Percentiles rank a stretch among this genome's conserved stretches.
Conservation (phyloP, 2,329 filamentous ascomycete species). For the Daldinia eschscholtzii region DNA sequence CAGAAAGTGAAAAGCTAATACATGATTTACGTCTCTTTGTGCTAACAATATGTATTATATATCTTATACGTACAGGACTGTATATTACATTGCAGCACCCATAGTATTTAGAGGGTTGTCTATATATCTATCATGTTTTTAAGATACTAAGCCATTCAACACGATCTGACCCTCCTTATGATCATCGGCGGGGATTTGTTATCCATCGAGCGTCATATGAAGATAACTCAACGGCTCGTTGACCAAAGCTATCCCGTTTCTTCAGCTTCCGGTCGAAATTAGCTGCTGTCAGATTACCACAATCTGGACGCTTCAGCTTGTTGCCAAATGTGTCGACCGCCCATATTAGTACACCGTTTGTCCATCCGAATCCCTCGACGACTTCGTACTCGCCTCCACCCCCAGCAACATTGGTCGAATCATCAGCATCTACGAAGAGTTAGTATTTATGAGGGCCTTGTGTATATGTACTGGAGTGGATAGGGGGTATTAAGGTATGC, state of each 20-base stretch:
- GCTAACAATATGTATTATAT: not conserved
- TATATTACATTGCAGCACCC: not conserved
- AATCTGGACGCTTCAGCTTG: conserved; percentile 67
- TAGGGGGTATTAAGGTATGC: not conserved
- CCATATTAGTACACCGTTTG: conserved; percentile 77
- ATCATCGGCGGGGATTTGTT: conserved; percentile 60
- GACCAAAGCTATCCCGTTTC: conserved; percentile 44
- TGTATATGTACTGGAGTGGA: not conserved
- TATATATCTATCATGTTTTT: not conserved
- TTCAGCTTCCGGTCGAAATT: conserved; percentile 51
- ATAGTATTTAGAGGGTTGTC: not conserved
- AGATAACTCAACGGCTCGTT: conserved; percentile 62
- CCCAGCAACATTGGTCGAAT: conserved; percentile 70
- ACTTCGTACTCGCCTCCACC: conserved; percentile 77
- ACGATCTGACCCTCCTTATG: not conserved
- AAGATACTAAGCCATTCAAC: too few species aligned
- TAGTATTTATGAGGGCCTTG: conserved; percentile 7
- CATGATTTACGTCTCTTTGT: not conserved
- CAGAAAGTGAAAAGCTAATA: not conserved
- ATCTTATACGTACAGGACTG: not conserved
- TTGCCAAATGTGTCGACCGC: conserved; percentile 71
- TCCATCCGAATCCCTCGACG: conserved; percentile 79
- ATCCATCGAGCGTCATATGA: conserved; percentile 61
- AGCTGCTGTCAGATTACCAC: conserved; percentile 63
- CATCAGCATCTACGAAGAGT: conserved; percentile 61